Base-by-base conservation (phyloP, 2,329 filamentous ascomycete genomes). In the Epichloe aotearoae region DNA sequence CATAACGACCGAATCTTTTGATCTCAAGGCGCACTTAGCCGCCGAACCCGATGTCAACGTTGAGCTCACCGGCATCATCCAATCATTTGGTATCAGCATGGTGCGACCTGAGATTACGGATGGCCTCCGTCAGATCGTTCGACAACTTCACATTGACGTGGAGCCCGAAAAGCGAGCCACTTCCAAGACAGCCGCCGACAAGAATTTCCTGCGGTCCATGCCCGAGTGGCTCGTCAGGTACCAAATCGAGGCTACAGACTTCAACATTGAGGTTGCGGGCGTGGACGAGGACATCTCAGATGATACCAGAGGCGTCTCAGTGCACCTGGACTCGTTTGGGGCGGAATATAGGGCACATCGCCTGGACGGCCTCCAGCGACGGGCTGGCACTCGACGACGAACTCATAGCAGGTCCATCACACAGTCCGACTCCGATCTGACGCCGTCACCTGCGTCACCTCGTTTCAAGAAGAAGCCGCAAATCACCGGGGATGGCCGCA, bases 61-160 rank as follows among this genome's bases (percentile, higher is more conserved):
- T 10, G 80, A 88, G 50, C 80, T 84, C 11, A 84, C 80, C 47
- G 89, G 86, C 19, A 88, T 82, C 54, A 71, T 96, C 2, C 86
- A 95, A 62, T 94, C 88, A 0, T 90, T 94, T 57, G 87, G 88
- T 1, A 75, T 95, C 46, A 93, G 89, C 61, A 84, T 98, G 74
- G 83, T 96, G 8, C 83, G 91, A 20, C 84, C 88, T 5, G 93
- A 98, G 62, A 95, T 98, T 52, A 93, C 84, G 50, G 86, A 94
- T 61, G 94, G 93, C 20, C 75, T 98, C 34, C 86, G 87, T 23
- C 88, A 97, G 64, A 96, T 98, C 55, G 81, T 96, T 14, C 80
- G 82, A 41, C 89, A 97, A 61, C 75, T 96, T 49, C 80, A 84
- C 43, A 80, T 80, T 33, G 81, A 86, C 54, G 76, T 85, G 10